Base-by-base conservation (phyloP, 169 alveolate species). In the Plasmodium gallinaceum region DNA sequence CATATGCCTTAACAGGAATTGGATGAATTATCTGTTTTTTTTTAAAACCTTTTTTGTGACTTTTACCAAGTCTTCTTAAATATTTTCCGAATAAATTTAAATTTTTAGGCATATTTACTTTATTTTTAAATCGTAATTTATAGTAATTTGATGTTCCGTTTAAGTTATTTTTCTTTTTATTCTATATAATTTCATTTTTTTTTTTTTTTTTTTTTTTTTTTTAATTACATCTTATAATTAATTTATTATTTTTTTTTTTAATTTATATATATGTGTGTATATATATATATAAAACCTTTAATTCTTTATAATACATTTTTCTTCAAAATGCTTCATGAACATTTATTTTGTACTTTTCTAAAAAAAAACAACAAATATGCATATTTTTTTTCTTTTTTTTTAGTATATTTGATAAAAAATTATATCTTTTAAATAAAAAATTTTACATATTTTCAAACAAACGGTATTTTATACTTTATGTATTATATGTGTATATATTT, bases 1-100 rank as follows among this genome's bases (percentile, higher is more conserved):
- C 98, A 87, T 96, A 96, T 14, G 97, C 97, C 88, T 96, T 96
- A 24, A 95, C 98, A 65, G 98, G 98, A n/a, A 96, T 93, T 43
- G 97, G 97, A 37, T 94, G 95, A 69, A 93, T 91, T 74, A 96
- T 71, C 52, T 94, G 96, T 90, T 91, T 88, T 87, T 94, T 94
- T 85, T 96, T 96, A 92, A 94, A 96, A 54, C 95, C 96, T 75
- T 92, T 92, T 69, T 94, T 88, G 52, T 72, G 87, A 51, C 62
- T 60, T 52, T 74, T 90, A 90, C 96, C 96, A 57, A 92, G 89
- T 52, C 94, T 88, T 74, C 96, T 88, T 37, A 94, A 88, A 65
- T 94, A 94, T 91, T 94, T 94, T 48, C 96, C 96, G 57, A 94
- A 94, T 22, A 94, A 73, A 62, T 85, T 88, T 62, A 94, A 92